phyloP scores from a whole-genome alignment of 106 monocot species.

The Dendrobium huoshanense region DNA sequence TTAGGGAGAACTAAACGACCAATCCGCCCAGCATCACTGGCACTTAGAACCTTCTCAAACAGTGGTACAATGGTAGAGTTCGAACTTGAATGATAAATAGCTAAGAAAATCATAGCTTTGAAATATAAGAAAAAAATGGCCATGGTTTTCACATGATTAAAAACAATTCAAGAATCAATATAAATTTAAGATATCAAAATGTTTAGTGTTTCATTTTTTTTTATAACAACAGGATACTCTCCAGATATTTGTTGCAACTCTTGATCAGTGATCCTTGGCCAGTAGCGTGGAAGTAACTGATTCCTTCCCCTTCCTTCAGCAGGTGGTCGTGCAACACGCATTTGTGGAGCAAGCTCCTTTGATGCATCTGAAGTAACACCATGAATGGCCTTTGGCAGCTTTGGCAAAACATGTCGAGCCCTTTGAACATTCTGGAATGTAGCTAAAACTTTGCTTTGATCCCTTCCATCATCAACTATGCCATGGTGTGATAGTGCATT shows the following conservation, averaged over 20 bases:
- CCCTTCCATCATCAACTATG: slow-evolving; percentile 38
- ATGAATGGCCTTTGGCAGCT: slow-evolving; percentile 33
- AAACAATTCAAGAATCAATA: neutral
- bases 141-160: neutral
- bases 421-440: slow-evolving; percentile 47
- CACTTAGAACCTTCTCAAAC: slow-evolving; percentile 97
- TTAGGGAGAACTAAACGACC: slow-evolving; percentile 98
- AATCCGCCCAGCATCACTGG: slow-evolving; percentile 95
- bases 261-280: slow-evolving; percentile 99
- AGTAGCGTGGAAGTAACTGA: slow-evolving; percentile 91
- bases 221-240: slow-evolving; percentile 67
- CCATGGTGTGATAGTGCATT: slow-evolving; percentile 16
- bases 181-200: neutral
- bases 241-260: slow-evolving; percentile 97
- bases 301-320: slow-evolving; percentile 74
- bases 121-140: neutral
- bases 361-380: slow-evolving; percentile 38
- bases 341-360: slow-evolving; percentile 42
- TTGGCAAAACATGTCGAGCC: slow-evolving; percentile 43
- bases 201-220: neutral
- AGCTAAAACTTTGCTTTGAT: slow-evolving; percentile 29
- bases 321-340: slow-evolving; percentile 88
- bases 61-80: slow-evolving; percentile 95
- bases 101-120: slow-evolving; percentile 39
- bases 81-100: slow-evolving; percentile 40